Conservation (phyloP, 78 protist genomes). For the Pigoraptor vietnamica region DNA sequence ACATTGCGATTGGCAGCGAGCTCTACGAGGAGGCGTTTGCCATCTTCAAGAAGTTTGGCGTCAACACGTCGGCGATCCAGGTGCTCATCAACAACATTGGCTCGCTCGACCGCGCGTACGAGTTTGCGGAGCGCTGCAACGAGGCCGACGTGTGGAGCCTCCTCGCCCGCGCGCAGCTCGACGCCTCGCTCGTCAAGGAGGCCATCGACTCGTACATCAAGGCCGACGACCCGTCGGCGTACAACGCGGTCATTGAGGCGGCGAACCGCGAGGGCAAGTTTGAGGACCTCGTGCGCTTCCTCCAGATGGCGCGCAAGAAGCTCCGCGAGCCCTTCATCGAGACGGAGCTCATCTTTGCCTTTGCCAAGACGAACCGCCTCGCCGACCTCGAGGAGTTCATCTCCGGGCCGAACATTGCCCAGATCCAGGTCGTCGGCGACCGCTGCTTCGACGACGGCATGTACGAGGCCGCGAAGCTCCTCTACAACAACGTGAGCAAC, state of each 20-base stretch:
- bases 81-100: constrained; percentile 88
- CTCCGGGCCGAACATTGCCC: constrained; percentile 65
- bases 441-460: constrained; percentile 87
- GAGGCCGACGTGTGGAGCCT: constrained; percentile 86
- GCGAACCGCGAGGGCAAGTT: constrained; percentile 56
- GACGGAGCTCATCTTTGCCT: constrained; percentile 91
- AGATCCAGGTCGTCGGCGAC: constrained; percentile 89
- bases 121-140: constrained; percentile 89
- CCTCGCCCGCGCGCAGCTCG: constrained; percentile 93
- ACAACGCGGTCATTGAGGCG: constrained; percentile 37
- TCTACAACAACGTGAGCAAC: constrained; percentile 88
- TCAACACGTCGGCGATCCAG: constrained; percentile 83
- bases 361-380: constrained; percentile 85
- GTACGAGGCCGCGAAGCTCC: constrained; percentile 93
- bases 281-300: constrained; percentile 76
- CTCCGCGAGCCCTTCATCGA: constrained; percentile 91
- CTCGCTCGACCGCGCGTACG: constrained; percentile 84
- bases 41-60: constrained; percentile 90
- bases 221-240: constrained; percentile 72
- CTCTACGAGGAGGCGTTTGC: constrained; percentile 98
- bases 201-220: constrained; percentile 76
- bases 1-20: constrained; percentile 77
- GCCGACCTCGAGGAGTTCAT: constrained; percentile 98
- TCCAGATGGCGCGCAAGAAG: constrained; percentile 87
- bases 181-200: constrained; percentile 47